Base-by-base conservation (phyloP, 2,329 filamentous ascomycete genomes). In the Leptographium radiaticola region DNA sequence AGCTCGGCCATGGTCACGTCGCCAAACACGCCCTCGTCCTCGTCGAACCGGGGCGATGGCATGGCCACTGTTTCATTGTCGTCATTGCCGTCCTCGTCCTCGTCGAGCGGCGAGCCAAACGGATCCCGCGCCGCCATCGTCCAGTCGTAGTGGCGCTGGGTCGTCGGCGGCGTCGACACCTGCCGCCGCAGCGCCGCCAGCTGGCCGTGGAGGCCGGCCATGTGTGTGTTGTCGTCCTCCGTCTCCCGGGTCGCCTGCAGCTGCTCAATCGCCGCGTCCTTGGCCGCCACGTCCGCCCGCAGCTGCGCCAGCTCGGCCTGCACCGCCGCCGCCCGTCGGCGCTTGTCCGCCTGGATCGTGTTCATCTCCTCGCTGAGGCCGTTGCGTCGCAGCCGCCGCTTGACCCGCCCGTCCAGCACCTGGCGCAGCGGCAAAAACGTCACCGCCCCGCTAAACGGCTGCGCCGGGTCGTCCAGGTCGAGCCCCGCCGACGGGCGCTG, bases 341-440 rank as follows among this genome's bases (percentile, higher is more conserved):
- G 70, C 61, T 74, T 76, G 54, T 76, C 74, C 9, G 67, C 66
- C 9, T 73, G 67, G 52, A 80, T 73, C 13, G 65, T 63, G 61
- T 80, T 77, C 66, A 81, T 75, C 65, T 82, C 75, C 57, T 79
- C 78, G 58, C 77, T 80, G 6, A 82, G 62, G 4, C 76, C 72
- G 58, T 76, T 77, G 51, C 80, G 74, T 9, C 76, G 71, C 40
- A 79, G 70, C 18, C 79, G 73, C 6, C 80, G 73, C 65, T 80
- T 75, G 47, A 81, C 70, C 15, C 80, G 74, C 8, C 76, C 77
- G 43, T 80, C 75, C 9, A 79, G 68, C 16, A 80, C 73, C 54
- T 80, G 77, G 10, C 75, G 73, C 4, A 82, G 70, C 0, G 73
- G 70, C 33, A 71, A 64, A 51, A 80, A 75, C 55, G 71, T 66